Conservation (phyloP, 768 basidiomycete genomes). For the Boletellus ananas region DNA sequence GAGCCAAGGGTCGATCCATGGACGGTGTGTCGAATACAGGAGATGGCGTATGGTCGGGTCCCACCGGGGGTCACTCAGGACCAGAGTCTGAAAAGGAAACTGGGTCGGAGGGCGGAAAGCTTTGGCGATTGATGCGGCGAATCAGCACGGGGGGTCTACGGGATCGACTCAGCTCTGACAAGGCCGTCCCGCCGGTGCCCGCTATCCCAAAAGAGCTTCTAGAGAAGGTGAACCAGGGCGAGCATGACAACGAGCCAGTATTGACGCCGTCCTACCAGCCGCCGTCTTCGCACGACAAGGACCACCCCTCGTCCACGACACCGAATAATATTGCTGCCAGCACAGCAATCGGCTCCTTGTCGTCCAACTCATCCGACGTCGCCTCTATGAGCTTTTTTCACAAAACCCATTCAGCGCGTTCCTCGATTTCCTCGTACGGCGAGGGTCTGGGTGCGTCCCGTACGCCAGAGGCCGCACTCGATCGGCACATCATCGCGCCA, state of each 20-base stretch:
- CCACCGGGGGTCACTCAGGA: slow-evolving; percentile 4
- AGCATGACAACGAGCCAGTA: slow-evolving; percentile 1
- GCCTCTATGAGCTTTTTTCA: slow-evolving; percentile 53
- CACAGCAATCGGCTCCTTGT: slow-evolving; percentile 55
- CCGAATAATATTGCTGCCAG: slow-evolving; percentile 32
- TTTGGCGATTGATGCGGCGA: slow-evolving; percentile 70
- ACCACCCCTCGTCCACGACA: background rate
- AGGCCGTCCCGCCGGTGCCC: slow-evolving; percentile 54
- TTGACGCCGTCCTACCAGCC: slow-evolving; percentile 7
- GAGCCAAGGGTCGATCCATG: slow-evolving; percentile 14
- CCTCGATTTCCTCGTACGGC: slow-evolving; percentile 56
- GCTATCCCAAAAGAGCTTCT: slow-evolving; percentile 48
- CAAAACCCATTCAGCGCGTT: slow-evolving; percentile 43
- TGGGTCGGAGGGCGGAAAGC: slow-evolving; percentile 36
- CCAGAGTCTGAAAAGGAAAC: slow-evolving; percentile 14
- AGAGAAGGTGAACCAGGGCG: slow-evolving; percentile 5
- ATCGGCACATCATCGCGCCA: slow-evolving; percentile 53
- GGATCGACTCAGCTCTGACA: slow-evolving; percentile 38
- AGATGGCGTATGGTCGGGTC: slow-evolving; percentile 11
- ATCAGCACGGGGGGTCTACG: slow-evolving; percentile 62
- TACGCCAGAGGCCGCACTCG: slow-evolving; percentile 30
- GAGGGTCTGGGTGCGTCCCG: slow-evolving; percentile 37
- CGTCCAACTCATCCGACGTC: slow-evolving; percentile 56
- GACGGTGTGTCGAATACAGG: slow-evolving; percentile 15
- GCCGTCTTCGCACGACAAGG: slow-evolving; percentile 6